These are phyloP conservation scores for Lipomyces orientalis DNA, from an alignment of 805 yeast species.

Conservation along the genomic window DNA sequence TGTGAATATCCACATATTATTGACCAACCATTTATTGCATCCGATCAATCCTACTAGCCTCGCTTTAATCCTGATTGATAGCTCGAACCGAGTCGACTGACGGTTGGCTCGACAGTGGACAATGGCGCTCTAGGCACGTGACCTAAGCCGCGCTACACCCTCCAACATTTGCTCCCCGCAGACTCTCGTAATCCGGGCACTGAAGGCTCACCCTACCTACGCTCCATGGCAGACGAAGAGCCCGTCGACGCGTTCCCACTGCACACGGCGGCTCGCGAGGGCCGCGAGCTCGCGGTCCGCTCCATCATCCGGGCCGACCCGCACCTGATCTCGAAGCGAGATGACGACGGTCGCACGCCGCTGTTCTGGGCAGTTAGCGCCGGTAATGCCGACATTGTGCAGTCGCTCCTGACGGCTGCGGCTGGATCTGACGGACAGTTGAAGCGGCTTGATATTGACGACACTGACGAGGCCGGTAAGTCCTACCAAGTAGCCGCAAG, in stretches of 20 bases:
- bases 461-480: conserved; percentile 65
- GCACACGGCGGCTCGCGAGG: conserved; percentile 72
- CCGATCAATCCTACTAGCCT: no score
- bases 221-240: neutral
- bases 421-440: conserved; percentile 42
- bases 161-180: neutral
- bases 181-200: neutral
- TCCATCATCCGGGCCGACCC: conserved; percentile 59
- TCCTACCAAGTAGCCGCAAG: neutral
- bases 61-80: no score
- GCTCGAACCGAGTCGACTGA: no score
- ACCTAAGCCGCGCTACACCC: neutral
- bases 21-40: no score
- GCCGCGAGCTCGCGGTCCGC: conserved; percentile 58
- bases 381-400: conserved; percentile 59
- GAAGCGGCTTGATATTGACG: conserved; percentile 64
- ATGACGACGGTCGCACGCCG: conserved; percentile 79
- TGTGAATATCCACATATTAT: no score
- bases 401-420: conserved; percentile 45
- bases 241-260: conserved; percentile 25
- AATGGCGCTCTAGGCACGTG: no score
- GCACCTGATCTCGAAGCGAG: conserved; percentile 54
- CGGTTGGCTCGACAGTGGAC: no score
- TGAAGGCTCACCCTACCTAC: neutral
- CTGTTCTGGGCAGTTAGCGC: conserved; percentile 88